Evolutionary conservation across 768 basidiomycete genomes (phyloP).

Genomic region (Mycena olivaceomarginata): DNA sequence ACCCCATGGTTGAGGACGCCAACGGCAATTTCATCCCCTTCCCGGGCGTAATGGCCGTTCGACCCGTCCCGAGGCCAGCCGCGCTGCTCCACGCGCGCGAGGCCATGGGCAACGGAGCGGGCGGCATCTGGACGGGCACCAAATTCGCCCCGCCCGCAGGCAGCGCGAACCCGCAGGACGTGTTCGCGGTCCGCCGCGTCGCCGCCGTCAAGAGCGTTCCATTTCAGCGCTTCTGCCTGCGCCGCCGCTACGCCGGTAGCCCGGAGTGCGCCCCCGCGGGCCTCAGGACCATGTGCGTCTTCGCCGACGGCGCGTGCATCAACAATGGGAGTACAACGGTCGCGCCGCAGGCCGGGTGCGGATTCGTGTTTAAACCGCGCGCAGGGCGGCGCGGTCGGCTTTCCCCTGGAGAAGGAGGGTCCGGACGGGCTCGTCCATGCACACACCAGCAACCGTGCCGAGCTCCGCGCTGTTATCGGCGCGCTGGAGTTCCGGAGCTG

Average conservation of each 20-base stretch:
- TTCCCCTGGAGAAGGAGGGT: slow-evolving; percentile 20
- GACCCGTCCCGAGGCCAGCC: slow-evolving; percentile 19
- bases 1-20: slow-evolving; percentile 1
- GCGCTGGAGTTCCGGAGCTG: slow-evolving; percentile 49
- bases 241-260: slow-evolving; percentile 6
- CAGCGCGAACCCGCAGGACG: slow-evolving; percentile 20
- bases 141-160: slow-evolving; percentile 23
- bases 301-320: slow-evolving; percentile 37
- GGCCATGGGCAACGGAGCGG: slow-evolving; percentile 27
- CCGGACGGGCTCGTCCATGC: slow-evolving; percentile 20
- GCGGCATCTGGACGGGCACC: slow-evolving; percentile 36
- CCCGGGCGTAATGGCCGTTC: slow-evolving; percentile 17
- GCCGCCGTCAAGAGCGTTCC: no score
- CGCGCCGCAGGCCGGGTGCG: slow-evolving; percentile 23
- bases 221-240: slow-evolving; percentile 30
- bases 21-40: slow-evolving; percentile 16
- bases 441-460: slow-evolving; percentile 59
- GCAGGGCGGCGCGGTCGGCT: slow-evolving; percentile 6
- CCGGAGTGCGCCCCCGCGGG: no score
- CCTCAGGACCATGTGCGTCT: slow-evolving; percentile 34
- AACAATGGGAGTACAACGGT: slow-evolving; percentile 8
- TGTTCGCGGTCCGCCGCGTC: background rate
- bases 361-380: slow-evolving; percentile 28
- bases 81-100: slow-evolving; percentile 10
- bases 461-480: slow-evolving; percentile 54